Base-by-base conservation (phyloP, 176 grass and related monocot genomes). In the Chloris gayana region DNA sequence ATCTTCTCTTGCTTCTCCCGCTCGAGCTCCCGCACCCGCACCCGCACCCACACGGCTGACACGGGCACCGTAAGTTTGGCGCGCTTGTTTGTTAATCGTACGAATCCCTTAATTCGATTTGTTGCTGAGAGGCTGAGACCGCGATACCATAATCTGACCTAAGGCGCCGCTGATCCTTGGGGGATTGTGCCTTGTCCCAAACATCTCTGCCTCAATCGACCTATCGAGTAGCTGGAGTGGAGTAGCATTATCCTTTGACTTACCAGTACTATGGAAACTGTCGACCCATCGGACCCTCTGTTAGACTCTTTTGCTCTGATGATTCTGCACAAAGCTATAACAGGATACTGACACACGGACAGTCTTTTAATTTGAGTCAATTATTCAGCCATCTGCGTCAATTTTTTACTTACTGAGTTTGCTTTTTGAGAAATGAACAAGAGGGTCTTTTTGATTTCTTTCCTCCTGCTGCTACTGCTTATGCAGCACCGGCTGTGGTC, bases 1-100 rank as follows among this genome's bases (percentile, higher is more conserved):
- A 83, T 90, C 79, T 82, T 86, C 64, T 86, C 74, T 39, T 54
- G 88, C 47, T 83, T 82, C 79, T 89, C 72, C 83, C 51, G 78
- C 67, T 64, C 83, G 58, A 45, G 57, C 79, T 89, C 72, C 83
- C 51, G 78, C 78, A 65, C 83, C 72, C 51, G 78, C 78, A 65
- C 83, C 72, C 57, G 58, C 30, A 0, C 77, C 65, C 11, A n/a
- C 77, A 1, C 30, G 13, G 72, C 8, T 37, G 35, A 37, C 35
- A 37, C 35, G 35, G 35, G 35, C 32, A 25, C 18, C 59, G 83
- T 85, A 82, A 85, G 78, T 85, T 60, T 31, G 29, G 37, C 26
- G 33, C 63, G 4, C 30, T 35, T 11, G 37, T 3, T 25, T 59
- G 22, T 57, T 57, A 24, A 57, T 57, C 38, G 54, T 56, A 24